A percentile compares a stretch with the other conserved stretches of the same genome.
Evolutionary conservation across 2,329 filamentous ascomycete species (phyloP).

Genomic region (Fusarium sarcochroum): DNA sequence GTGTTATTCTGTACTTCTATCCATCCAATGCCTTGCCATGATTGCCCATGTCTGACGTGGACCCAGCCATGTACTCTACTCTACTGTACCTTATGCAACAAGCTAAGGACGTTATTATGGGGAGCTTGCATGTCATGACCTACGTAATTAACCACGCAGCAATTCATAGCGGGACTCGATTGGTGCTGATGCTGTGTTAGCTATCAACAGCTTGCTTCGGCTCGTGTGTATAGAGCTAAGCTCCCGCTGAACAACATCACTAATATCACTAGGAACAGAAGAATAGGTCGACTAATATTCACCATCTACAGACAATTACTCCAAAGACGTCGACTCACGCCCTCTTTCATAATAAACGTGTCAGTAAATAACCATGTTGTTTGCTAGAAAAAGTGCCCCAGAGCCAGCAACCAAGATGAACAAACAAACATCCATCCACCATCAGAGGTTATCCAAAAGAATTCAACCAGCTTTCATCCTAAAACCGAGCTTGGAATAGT

Average conservation of each 20-base stretch:
- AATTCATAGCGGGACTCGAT: constrained; percentile 3
- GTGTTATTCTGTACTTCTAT: constrained; percentile 4
- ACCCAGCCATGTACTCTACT: constrained; percentile 6
- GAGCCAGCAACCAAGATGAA: neutral
- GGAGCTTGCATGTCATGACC: constrained; percentile 22
- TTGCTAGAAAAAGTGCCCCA: no score
- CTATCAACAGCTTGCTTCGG: constrained; percentile 36
- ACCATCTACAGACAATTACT: no score
- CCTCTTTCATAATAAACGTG: neutral
- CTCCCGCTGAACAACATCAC: constrained; percentile 14
- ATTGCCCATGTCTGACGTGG: constrained; percentile 37
- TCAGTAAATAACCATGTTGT: neutral
- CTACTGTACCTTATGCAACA: neutral
- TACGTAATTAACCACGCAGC: constrained; percentile 7
- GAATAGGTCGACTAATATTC: no score
- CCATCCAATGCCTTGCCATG: constrained; percentile 6
- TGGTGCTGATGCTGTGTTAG: constrained; percentile 7
- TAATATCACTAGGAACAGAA: neutral
- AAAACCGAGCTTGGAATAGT: neutral
- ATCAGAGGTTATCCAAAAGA: neutral
- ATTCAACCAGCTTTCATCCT: neutral
- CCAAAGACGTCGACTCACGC: neutral
- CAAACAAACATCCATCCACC: neutral
- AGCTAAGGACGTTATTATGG: constrained; percentile 21
- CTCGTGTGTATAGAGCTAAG: constrained; percentile 2